Evolutionary conservation across 768 basidiomycete genomes (phyloP), one percentile per base, ranked within the genome.

Genomic region (Xanthoconium purpureum): DNA sequence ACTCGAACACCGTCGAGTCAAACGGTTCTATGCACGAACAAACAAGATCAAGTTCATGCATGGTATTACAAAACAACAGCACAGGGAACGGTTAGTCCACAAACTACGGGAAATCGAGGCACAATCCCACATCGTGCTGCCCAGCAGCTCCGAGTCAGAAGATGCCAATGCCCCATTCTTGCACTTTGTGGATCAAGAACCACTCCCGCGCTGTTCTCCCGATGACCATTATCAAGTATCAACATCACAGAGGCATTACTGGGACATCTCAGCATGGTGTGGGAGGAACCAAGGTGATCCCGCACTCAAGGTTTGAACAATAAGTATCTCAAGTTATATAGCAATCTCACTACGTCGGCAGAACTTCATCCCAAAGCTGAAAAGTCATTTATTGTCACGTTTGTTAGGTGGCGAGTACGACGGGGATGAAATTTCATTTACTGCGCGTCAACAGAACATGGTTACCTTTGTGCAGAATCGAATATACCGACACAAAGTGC

Each of bases 1-100:
- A n/a, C n/a, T n/a, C 52, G 30, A 77, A 55, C 78, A 81, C 48
- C 56, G 64, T 0, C 57, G 47, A 0, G 63, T 76, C 11, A 81
- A 82, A 62, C 59, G 54, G 0, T 63, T 75, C 30, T 81, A 78
- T 43, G 52, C 53, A 0, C 38, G 61, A 0, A 76, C 73, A 77
- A 78, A 78, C 43, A 44, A 44, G 56, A 68, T 61, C 6, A 44
- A 70, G 12, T 60, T 63, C 15, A 50, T 47, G 0, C 17, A 43
- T 0, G 72, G 75, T 18, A 77, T 80, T 38, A 69, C 68, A 0
- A 58, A 38, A 1, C 65, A 66, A 6, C 58, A 70, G 35, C 43
- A 56, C 1, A 53, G 66, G n/a, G 55, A 67, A 39, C 17, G 59
- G 0, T 29, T 57, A 0, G 43, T 58, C n/a, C n/a, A 28, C 0